Evolutionary conservation across 208 protist genomes (phyloP), one percentile per base, ranked within the genome.

Genomic region (Leptomonas seymouri): DNA sequence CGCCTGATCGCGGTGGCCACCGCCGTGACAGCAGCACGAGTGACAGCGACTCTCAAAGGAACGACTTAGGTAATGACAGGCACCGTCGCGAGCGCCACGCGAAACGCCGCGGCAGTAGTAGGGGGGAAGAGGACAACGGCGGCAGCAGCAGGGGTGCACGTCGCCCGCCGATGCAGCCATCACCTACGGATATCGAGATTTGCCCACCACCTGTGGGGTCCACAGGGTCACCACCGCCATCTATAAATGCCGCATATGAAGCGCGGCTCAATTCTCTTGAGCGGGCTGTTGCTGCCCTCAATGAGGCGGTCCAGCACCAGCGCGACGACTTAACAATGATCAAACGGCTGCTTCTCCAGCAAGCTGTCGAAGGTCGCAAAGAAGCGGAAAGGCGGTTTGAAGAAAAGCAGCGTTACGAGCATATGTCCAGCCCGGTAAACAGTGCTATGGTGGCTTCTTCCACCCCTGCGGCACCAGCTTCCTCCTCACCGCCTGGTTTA

Each of bases 281-380:
- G 68, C 81, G 85, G 53, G 79, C 84, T 8, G 85, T 96, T 14
- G 85, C 88, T 4, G 86, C 85, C 16, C 81, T 96, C 12, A 89
- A 87, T 30, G 85, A 87, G 68, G 81, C 81, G 3, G 74, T 96
- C 65, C 81, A 89, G 50, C 81, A 91, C 75, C 91, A 96, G 67
- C 85, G 89, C 30, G 85, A 96, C 36, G 91, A 96, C 76, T 55
- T 96, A 41, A 84, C 84, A 21, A 85, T 93, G 82, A 90, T 96
- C 45, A 94, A 93, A 71, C 77, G 82, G n/a, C 72, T 93, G 64
- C 81, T 96, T 27, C 75, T 96, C 15, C 91, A 94, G 65, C 87
- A 96, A 73, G 82, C 84, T 27, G 71, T 69, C 48, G 80, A 87
- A 64, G 68, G 80, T 4, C 84, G 87, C 15, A 78, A 82, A 12